Percentiles rank a stretch among this genome's conserved stretches.
phyloP scores from a whole-genome alignment of 2,329 filamentous ascomycete species.

The Ophiostoma australiae region DNA sequence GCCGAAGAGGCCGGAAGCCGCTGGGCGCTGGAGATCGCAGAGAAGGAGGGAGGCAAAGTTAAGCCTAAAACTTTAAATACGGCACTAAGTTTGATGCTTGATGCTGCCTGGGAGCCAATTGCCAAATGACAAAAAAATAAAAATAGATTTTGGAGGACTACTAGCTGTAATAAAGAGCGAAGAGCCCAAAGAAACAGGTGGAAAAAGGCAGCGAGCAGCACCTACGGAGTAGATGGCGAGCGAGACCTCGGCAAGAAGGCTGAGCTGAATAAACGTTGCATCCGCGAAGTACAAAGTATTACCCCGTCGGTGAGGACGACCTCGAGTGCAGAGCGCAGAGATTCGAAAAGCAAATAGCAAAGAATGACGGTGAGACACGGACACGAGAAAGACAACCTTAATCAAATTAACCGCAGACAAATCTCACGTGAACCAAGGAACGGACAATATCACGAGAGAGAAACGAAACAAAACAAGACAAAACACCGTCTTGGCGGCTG shows the following conservation, averaged over 20 bases:
- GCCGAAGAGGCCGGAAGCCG: background rate
- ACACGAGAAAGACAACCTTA: background rate
- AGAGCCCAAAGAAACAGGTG: background rate
- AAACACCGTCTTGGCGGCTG: background rate
- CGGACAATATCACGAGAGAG: background rate
- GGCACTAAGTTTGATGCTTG: background rate
- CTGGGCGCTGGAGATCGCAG: background rate
- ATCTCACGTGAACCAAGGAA: background rate
- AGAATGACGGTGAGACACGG: background rate
- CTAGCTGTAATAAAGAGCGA: too few species aligned
- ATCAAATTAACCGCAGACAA: background rate
- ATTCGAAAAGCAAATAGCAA: too few species aligned
- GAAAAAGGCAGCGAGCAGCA: background rate
- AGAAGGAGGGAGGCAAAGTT: background rate
- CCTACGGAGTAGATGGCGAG: background rate
- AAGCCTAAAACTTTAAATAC: conserved; percentile 5
- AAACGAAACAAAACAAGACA: background rate
- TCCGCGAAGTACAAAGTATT: background rate
- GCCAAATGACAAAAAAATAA: background rate
- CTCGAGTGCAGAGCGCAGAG: background rate
- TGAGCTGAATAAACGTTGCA: conserved; percentile 7
- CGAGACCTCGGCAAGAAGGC: conserved; percentile 1
- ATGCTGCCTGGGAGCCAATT: background rate
- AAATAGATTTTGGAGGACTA: background rate
- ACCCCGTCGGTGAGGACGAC: too few species aligned